A percentile compares a stretch with the other conserved stretches of the same genome.
Conservation (phyloP, 768 basidiomycete genomes). For the Myochromella boudieri region DNA sequence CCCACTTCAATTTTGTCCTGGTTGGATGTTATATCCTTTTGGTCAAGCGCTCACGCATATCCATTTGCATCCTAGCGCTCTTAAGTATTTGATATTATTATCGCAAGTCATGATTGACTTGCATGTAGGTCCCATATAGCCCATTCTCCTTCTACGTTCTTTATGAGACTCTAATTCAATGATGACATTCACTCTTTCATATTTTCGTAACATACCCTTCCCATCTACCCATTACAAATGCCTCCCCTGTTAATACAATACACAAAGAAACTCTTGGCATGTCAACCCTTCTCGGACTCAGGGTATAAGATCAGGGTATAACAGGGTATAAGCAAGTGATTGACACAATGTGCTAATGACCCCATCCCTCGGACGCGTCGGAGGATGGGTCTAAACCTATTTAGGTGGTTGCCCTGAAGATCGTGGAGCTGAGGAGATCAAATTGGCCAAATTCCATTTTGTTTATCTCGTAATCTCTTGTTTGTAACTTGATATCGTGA, state of each 20-base stretch:
- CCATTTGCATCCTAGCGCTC: slow-evolving; percentile 1
- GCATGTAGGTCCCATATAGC: slow-evolving; percentile 5
- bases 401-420: too few relatives aligned
- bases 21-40: not conserved
- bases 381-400: too few relatives aligned
- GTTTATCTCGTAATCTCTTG: too few relatives aligned
- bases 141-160: not conserved
- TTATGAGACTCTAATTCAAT: not conserved
- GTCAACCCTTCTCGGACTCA: not conserved
- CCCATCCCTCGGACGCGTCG: too few relatives aligned
- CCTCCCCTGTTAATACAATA: not conserved
- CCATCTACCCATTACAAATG: slow-evolving; percentile 1
- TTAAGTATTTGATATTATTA: slow-evolving; percentile 13
- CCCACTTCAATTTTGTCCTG: not conserved
- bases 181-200: slow-evolving; percentile 1
- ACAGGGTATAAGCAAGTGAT: too few relatives aligned
- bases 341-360: too few relatives aligned
- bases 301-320: too few relatives aligned
- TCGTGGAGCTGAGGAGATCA: too few relatives aligned
- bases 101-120: not conserved
- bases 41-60: slow-evolving; percentile 10
- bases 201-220: not conserved
- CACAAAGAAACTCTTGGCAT: not conserved
- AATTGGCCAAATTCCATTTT: too few relatives aligned
- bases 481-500: too few relatives aligned